These are phyloP conservation scores for Penicillium corylophilum DNA, from an alignment of 2,329 filamentous ascomycete genomes.

Conservation along the genomic window DNA sequence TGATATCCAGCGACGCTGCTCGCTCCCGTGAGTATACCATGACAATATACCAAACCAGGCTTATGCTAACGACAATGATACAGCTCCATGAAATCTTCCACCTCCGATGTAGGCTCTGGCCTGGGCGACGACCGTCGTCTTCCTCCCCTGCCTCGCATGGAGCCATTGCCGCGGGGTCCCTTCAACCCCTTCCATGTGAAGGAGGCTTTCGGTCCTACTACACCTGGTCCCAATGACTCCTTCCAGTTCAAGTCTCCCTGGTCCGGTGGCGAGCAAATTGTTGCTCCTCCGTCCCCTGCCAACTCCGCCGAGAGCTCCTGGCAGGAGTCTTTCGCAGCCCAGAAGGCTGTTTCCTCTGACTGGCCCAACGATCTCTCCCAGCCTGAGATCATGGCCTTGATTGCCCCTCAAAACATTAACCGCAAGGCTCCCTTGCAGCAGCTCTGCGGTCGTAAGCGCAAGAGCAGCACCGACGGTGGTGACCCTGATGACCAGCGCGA, in stretches of 20 bases:
- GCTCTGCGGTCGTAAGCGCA: constrained; percentile 41
- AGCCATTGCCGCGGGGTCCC: constrained; percentile 39
- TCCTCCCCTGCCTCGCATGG: constrained; percentile 38
- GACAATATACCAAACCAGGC: not conserved
- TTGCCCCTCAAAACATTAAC: constrained; percentile 38
- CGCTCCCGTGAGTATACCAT: constrained; percentile 35
- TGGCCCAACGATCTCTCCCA: constrained; percentile 37
- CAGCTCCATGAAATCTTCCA: constrained; percentile 22
- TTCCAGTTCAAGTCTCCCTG: constrained; percentile 36
- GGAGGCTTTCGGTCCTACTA: constrained; percentile 30
- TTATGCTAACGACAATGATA: not conserved
- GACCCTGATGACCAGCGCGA: constrained; percentile 41
- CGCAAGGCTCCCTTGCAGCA: constrained; percentile 42
- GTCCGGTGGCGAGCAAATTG: constrained; percentile 29
- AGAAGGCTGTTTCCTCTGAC: constrained; percentile 28
- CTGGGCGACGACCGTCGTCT: constrained; percentile 37
- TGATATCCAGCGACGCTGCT: constrained; percentile 32
- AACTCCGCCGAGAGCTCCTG: constrained; percentile 40
- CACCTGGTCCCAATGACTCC: constrained; percentile 34
- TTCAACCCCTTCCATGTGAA: constrained; percentile 38
- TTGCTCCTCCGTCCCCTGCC: constrained; percentile 38
- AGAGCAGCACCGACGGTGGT: constrained; percentile 31
- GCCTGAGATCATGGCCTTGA: constrained; percentile 34
- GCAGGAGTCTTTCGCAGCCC: constrained; percentile 33
- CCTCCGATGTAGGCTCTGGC: constrained; percentile 22